These are phyloP conservation scores for Phenoliferia sp. DNA, from an alignment of 1,284 basidiomycete species.

Conservation along the genomic window DNA sequence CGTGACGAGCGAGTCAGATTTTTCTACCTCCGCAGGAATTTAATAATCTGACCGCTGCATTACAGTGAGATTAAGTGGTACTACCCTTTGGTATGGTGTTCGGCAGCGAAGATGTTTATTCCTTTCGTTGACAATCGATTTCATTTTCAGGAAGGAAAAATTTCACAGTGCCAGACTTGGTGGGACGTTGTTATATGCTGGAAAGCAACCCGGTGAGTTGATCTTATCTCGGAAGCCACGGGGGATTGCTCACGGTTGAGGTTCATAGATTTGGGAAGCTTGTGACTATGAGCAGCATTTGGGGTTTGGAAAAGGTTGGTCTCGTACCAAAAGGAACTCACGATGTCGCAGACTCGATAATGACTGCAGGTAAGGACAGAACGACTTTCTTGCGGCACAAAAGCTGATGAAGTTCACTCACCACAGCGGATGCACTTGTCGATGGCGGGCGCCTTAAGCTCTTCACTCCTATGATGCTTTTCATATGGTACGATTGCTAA, in stretches of 20 bases:
- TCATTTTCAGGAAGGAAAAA: constrained; percentile 37
- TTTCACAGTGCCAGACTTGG: constrained; percentile 83
- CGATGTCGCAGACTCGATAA: constrained; percentile 84
- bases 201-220: neutral
- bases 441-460: constrained; percentile 11
- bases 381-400: neutral
- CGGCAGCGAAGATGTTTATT: neutral
- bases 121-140: neutral
- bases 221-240: neutral
- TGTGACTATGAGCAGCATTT: constrained; percentile 75
- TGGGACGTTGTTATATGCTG: constrained; percentile 63
- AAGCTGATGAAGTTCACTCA: neutral
- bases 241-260: neutral
- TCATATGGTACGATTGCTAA: neutral
- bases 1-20: constrained; percentile 45
- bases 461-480: constrained; percentile 21
- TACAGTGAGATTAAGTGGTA: constrained; percentile 65
- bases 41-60: neutral
- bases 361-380: constrained; percentile 56
- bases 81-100: constrained; percentile 62
- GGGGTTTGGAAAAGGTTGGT: constrained; percentile 70
- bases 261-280: constrained; percentile 61
- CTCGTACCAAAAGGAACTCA: constrained; percentile 88
- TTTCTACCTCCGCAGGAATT: constrained; percentile 7
- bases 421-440: constrained; percentile 8